Conservation (phyloP, 257 asterid genomes). For the Euphrasia confusa region DNA sequence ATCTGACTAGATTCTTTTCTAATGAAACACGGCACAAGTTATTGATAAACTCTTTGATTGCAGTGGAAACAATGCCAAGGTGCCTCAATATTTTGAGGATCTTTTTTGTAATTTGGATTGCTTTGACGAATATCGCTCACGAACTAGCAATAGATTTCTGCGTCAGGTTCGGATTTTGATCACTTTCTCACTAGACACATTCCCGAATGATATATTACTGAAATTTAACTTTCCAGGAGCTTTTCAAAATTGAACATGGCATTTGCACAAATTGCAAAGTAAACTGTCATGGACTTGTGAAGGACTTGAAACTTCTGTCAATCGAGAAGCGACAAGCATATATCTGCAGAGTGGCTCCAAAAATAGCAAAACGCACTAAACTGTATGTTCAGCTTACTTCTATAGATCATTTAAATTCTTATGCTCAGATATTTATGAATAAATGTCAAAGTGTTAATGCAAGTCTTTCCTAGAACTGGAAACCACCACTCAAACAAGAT, state of each 20-base stretch:
- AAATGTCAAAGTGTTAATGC: constrained; percentile 4
- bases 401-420: constrained; percentile 4
- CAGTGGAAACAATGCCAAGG: constrained; percentile 67
- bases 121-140: constrained; percentile 69
- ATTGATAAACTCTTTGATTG: constrained; percentile 24
- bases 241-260: constrained; percentile 81
- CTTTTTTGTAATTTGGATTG: constrained; percentile 81
- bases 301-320: constrained; percentile 56
- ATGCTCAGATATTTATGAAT: constrained; percentile 8
- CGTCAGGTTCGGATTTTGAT: constrained; percentile 60
- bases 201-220: constrained; percentile 18
- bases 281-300: constrained; percentile 83
- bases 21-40: constrained; percentile 1
- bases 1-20: constrained; percentile 11
- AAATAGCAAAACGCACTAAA: constrained; percentile 47
- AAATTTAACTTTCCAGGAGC: constrained; percentile 50
- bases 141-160: constrained; percentile 67
- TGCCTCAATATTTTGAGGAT: constrained; percentile 87
- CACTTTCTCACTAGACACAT: constrained; percentile 18
- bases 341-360: constrained; percentile 66
- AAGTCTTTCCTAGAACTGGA: not conserved
- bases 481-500: not conserved
- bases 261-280: constrained; percentile 69
- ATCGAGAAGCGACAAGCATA: constrained; percentile 58
- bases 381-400: constrained; percentile 43